These are phyloP conservation scores for Fraxinus albicans DNA, from an alignment of 305 asterid genomes.

Conservation along the genomic window DNA sequence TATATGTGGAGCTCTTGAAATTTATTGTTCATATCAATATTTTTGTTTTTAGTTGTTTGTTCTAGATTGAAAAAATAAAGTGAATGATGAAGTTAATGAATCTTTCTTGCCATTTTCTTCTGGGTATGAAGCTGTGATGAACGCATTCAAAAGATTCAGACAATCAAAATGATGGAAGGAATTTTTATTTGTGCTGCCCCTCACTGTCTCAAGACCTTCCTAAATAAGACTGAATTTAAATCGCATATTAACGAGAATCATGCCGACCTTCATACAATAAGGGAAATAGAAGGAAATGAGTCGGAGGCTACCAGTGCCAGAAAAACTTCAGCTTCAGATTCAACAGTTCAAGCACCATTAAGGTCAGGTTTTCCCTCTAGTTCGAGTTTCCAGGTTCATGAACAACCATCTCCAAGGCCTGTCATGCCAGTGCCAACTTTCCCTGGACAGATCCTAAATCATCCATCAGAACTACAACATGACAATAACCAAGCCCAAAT, in stretches of 20 bases:
- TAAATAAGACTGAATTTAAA: constrained; percentile 74
- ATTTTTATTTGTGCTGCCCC: constrained; percentile 87
- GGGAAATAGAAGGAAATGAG: constrained; percentile 64
- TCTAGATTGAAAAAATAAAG: not conserved
- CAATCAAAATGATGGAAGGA: constrained; percentile 94
- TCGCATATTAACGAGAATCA: constrained; percentile 61
- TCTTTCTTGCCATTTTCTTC: constrained; percentile 15
- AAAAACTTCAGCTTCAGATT: constrained; percentile 74
- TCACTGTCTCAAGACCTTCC: constrained; percentile 85
- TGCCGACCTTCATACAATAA: constrained; percentile 55
- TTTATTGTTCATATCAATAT: not conserved
- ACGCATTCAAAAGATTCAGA: constrained; percentile 93
- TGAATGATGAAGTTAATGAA: constrained; percentile 1
- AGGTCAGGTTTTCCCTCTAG: constrained; percentile 61
- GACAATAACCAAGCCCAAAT: constrained; percentile 56
- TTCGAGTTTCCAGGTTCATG: constrained; percentile 59
- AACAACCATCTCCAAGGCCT: constrained; percentile 56
- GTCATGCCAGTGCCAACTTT: constrained; percentile 47
- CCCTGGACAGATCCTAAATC: constrained; percentile 58
- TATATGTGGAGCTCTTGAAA: not conserved
- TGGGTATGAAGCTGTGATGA: constrained; percentile 67
- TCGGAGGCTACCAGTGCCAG: constrained; percentile 67
- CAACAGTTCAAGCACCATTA: constrained; percentile 82
- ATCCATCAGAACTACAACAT: constrained; percentile 58
- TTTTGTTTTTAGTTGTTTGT: not conserved